A percentile compares a stretch with the other conserved stretches of the same genome.
These are phyloP conservation scores for Ogataea chonburiensis DNA, from an alignment of 805 yeast species.

Conservation along the genomic window DNA sequence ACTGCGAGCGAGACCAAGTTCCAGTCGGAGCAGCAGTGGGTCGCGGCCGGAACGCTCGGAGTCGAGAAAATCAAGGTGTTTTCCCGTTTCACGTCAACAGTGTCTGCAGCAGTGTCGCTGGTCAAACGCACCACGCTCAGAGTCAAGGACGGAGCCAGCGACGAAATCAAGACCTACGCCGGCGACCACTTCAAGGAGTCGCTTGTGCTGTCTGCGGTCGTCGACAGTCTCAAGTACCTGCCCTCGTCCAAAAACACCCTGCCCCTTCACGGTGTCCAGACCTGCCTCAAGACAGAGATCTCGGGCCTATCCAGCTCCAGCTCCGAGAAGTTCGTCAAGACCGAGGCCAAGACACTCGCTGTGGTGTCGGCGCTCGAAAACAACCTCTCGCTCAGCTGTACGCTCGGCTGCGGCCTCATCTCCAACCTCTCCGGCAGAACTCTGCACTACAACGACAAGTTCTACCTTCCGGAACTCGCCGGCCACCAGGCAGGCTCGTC, in stretches of 20 bases:
- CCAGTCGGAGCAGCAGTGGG: constrained; percentile 50
- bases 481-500: constrained; percentile 28
- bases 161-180: constrained; percentile 54
- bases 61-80: constrained; percentile 31
- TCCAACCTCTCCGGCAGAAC: constrained; percentile 36
- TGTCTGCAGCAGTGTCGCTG: constrained; percentile 53
- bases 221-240: constrained; percentile 44
- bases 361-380: constrained; percentile 44
- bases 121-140: constrained; percentile 55
- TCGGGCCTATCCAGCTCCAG: constrained; percentile 32
- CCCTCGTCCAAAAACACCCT: constrained; percentile 37
- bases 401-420: constrained; percentile 56
- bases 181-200: constrained; percentile 63
- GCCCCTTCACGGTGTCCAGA: constrained; percentile 44
- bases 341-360: constrained; percentile 31
- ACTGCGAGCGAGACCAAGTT: constrained; percentile 52
- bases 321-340: constrained; percentile 38
- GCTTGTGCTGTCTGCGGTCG: constrained; percentile 41
- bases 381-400: constrained; percentile 47
- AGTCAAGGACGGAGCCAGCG: constrained; percentile 51
- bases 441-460: constrained; percentile 73
- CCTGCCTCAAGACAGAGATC: constrained; percentile 46
- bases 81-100: constrained; percentile 21
- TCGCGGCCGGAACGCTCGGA: constrained; percentile 53
- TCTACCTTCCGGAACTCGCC: constrained; percentile 52